phyloP scores from a whole-genome alignment of 352 stramenopile genomes.

The Pythium grandisporangium region DNA sequence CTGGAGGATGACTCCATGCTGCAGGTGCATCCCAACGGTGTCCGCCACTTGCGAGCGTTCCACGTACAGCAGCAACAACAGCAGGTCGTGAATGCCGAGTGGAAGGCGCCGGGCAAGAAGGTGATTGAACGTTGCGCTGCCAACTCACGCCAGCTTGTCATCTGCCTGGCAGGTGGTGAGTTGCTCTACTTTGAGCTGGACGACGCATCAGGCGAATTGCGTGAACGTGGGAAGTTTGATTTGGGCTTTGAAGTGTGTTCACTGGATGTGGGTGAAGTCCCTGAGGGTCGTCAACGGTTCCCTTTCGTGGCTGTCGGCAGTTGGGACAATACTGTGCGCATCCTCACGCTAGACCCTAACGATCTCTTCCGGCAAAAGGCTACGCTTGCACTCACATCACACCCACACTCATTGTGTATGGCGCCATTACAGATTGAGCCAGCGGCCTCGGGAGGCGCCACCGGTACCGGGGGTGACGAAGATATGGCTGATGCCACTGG shows the following conservation, averaged over 20 bases:
- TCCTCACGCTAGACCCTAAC: constrained; percentile 93
- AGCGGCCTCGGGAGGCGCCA: constrained; percentile 26
- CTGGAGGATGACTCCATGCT: constrained; percentile 94
- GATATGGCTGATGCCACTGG: too few species aligned
- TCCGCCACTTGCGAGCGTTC: constrained; percentile 93
- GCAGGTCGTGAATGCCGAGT: constrained; percentile 95
- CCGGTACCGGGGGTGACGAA: not conserved
- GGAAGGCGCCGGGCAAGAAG: constrained; percentile 96
- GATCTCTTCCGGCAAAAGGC: constrained; percentile 85
- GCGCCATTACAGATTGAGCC: constrained; percentile 72
- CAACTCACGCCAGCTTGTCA: constrained; percentile 95
- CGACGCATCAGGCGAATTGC: constrained; percentile 88
- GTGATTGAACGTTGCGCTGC: constrained; percentile 95
- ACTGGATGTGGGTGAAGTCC: constrained; percentile 95
- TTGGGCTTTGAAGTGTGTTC: constrained; percentile 96
- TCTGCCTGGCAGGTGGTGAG: constrained; percentile 94
- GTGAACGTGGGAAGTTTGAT: constrained; percentile 91
- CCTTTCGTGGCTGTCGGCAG: constrained; percentile 96
- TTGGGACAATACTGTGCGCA: constrained; percentile 87
- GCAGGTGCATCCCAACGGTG: constrained; percentile 93
- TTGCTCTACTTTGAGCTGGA: constrained; percentile 99
- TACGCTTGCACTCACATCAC: constrained; percentile 70
- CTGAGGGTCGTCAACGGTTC: constrained; percentile 88
- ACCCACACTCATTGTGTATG: constrained; percentile 76
- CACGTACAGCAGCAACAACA: too few species aligned